Percentiles rank a stretch among this genome's conserved stretches.
Conservation (phyloP, 345 rosid genomes). For the Melaleuca alternifolia region DNA sequence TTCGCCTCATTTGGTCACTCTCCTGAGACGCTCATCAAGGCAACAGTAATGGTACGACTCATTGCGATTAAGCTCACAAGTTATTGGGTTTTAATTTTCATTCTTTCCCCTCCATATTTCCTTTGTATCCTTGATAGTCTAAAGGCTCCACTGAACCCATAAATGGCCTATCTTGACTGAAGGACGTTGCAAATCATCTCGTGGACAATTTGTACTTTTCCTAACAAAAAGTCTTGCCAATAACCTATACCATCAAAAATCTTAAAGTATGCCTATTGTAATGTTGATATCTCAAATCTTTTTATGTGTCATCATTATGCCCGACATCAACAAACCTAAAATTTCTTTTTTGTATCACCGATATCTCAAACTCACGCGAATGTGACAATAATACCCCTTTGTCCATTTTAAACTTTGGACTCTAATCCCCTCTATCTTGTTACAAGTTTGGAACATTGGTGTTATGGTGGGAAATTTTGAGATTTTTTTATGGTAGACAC, state of each 20-base stretch:
- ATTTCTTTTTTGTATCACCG: neutral
- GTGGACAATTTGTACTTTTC: neutral
- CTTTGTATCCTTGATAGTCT: neutral
- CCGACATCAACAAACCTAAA: neutral
- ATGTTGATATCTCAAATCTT: neutral
- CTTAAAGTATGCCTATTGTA: neutral
- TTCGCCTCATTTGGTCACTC: slow-evolving; percentile 26
- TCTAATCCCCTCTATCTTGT: neutral
- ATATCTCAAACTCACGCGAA: neutral
- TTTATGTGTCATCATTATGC: neutral
- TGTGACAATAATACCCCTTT: neutral
- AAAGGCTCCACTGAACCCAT: neutral
- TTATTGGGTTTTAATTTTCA: neutral
- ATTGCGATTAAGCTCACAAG: neutral
- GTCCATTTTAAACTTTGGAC: neutral
- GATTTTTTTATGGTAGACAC: neutral
- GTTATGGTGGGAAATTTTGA: neutral
- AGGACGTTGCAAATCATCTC: neutral
- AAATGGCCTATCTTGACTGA: neutral
- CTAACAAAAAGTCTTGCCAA: neutral
- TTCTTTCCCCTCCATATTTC: neutral
- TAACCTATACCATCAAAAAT: neutral
- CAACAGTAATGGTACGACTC: slow-evolving; percentile 42
- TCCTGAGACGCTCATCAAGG: slow-evolving; percentile 39
- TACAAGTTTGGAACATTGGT: neutral